Conservation (phyloP, 805 yeast species). For the Limtongia smithiae region DNA sequence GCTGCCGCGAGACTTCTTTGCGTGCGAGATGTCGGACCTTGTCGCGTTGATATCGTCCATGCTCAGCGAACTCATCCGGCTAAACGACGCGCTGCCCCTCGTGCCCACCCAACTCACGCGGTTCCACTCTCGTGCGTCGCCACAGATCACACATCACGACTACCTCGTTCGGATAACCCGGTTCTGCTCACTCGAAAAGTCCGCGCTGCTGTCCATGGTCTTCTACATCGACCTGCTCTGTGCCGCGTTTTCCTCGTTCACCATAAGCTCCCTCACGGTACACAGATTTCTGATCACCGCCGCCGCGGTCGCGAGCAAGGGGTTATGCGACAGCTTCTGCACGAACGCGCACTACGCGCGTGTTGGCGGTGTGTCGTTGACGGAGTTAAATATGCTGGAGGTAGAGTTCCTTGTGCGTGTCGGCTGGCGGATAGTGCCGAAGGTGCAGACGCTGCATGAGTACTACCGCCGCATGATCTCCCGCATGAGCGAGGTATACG, state of each 20-base stretch:
- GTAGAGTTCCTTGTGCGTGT: conserved; percentile 80
- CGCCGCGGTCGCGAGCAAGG: conserved; percentile 85
- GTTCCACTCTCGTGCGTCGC: conserved; percentile 92
- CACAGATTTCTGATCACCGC: conserved; percentile 89
- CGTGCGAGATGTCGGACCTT: conserved; percentile 67
- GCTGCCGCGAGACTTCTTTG: conserved; percentile 54
- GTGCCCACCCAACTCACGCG: conserved; percentile 57
- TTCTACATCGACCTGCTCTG: conserved; percentile 86
- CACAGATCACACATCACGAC: conserved; percentile 74
- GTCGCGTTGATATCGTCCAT: conserved; percentile 72
- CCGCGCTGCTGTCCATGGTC: conserved; percentile 75
- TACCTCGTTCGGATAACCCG: conserved; percentile 74
- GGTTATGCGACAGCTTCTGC: conserved; percentile 89
- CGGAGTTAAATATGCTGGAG: conserved; percentile 81
- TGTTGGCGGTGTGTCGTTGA: conserved; percentile 87
- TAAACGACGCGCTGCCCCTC: conserved; percentile 59
- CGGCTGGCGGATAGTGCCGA: conserved; percentile 70
- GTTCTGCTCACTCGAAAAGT: conserved; percentile 80
- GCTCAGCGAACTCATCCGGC: conserved; percentile 67
- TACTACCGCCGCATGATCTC: conserved; percentile 38
- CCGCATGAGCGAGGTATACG: conserved; percentile 31
- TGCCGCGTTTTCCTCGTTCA: conserved; percentile 71
- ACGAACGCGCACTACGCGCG: conserved; percentile 91
- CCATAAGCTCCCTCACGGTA: conserved; percentile 85
- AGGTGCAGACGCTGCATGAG: conserved; percentile 33